Percentiles rank a stretch among this genome's conserved stretches.
Evolutionary conservation across 495 filamentous ascomycete genomes (phyloP).

Genomic region (Penicillium macrosclerotiorum): DNA sequence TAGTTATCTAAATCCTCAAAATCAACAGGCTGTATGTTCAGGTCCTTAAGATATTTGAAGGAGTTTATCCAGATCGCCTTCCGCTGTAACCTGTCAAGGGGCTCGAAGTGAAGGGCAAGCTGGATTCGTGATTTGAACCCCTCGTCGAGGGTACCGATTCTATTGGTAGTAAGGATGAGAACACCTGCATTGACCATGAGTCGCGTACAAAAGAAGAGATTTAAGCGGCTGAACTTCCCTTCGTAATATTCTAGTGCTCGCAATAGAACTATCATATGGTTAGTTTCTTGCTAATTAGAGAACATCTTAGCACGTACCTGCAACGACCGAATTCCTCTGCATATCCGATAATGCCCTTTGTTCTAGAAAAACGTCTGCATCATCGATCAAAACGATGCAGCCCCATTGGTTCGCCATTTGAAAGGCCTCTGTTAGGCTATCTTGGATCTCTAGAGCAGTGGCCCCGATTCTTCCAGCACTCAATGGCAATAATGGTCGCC

Average conservation of each 20-base stretch:
- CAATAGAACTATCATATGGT: conserved; percentile 52
- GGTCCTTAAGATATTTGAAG: conserved; percentile 16
- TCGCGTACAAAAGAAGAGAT: too few relatives aligned
- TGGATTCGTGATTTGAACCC: conserved; percentile 53
- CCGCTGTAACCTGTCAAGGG: conserved; percentile 14
- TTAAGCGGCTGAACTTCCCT: too few relatives aligned
- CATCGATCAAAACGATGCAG: conserved; percentile 53
- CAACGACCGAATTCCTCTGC: conserved; percentile 50
- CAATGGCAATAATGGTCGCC: conserved; percentile 27
- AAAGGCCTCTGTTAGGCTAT: conserved; percentile 39
- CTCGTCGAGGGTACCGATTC: conserved; percentile 49
- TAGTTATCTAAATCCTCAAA: conserved; percentile 9
- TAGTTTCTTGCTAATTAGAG: too few relatives aligned
- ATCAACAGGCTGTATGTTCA: neutral
- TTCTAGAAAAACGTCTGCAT: conserved; percentile 58
- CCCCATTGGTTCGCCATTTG: conserved; percentile 42
- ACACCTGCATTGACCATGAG: too few relatives aligned
- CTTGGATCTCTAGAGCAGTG: conserved; percentile 36
- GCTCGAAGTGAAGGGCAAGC: conserved; percentile 38
- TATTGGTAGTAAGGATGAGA: conserved; percentile 34
- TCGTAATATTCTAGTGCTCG: conserved; percentile 58
- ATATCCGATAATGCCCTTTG: conserved; percentile 39
- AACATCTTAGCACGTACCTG: too few relatives aligned
- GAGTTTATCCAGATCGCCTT: conserved; percentile 40
- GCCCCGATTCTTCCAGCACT: conserved; percentile 40